Conservation (phyloP, 179 eudicot species). For the Gypsophila paniculata region DNA sequence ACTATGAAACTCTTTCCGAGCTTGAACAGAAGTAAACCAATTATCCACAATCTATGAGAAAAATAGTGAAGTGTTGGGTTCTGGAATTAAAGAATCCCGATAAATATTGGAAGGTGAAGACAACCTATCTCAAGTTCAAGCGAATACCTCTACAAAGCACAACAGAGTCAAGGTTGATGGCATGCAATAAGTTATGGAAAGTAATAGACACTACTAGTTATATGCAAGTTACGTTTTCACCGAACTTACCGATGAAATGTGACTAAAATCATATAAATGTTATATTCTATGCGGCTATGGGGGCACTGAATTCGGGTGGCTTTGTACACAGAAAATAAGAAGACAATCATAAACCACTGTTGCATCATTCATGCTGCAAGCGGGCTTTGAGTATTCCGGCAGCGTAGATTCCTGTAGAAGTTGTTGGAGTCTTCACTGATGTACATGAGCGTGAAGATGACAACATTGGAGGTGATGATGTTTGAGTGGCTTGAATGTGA, state of each 20-base stretch:
- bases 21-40: no score
- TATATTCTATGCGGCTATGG: not conserved
- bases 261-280: no score
- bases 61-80: no score
- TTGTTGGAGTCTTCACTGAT: conserved; percentile 25
- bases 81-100: no score
- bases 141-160: no score
- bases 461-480: conserved; percentile 18
- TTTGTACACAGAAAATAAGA: not conserved
- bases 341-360: not conserved
- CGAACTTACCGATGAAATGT: not conserved
- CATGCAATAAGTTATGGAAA: no score
- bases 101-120: no score
- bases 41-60: no score
- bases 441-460: conserved; percentile 18
- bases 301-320: not conserved
- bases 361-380: conserved; percentile 27
- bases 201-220: no score
- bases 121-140: no score
- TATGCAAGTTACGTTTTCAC: not conserved
- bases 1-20: no score
- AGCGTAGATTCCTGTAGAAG: conserved; percentile 32
- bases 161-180: no score
- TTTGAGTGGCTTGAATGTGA: conserved; percentile 11
- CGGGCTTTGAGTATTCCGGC: conserved; percentile 33